Conservation (phyloP, 1,284 basidiomycete genomes). For the Irpex sp. region DNA sequence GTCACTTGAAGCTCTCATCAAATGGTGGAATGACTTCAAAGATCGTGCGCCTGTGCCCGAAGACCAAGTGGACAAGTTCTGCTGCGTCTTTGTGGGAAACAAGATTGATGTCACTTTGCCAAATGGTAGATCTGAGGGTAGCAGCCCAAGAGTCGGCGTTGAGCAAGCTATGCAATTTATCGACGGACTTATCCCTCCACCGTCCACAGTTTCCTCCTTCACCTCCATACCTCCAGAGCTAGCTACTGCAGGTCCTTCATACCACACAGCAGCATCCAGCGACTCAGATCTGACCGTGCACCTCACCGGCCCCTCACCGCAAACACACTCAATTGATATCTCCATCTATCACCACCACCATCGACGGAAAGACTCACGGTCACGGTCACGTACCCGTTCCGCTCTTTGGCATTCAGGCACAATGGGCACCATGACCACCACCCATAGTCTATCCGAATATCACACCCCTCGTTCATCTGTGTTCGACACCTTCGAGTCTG, state of each 20-base stretch:
- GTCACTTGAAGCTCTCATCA: conserved; percentile 54
- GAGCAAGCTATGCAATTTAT: conserved; percentile 43
- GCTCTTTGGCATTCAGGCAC: conserved; percentile 45
- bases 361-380: conserved; percentile 29
- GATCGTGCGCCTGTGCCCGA: conserved; percentile 61
- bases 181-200: conserved; percentile 51
- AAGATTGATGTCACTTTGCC: conserved; percentile 57
- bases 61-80: conserved; percentile 60
- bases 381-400: conserved; percentile 39
- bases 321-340: conserved; percentile 30
- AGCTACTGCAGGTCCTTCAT: conserved; percentile 11
- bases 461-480: conserved; percentile 76
- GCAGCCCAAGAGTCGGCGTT: conserved; percentile 27
- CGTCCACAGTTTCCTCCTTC: conserved; percentile 25
- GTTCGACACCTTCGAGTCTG: conserved; percentile 46
- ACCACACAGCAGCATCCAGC: conserved; percentile 15
- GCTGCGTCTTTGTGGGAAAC: conserved; percentile 76
- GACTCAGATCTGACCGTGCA: conserved; percentile 16
- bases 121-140: neutral
- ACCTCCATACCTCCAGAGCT: conserved; percentile 25
- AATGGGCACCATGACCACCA: conserved; percentile 50
- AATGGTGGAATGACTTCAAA: conserved; percentile 77
- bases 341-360: conserved; percentile 18
- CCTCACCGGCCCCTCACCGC: conserved; percentile 22
- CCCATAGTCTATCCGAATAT: conserved; percentile 49